Conservation (phyloP, 345 rosid species). For the Viola odorata region DNA sequence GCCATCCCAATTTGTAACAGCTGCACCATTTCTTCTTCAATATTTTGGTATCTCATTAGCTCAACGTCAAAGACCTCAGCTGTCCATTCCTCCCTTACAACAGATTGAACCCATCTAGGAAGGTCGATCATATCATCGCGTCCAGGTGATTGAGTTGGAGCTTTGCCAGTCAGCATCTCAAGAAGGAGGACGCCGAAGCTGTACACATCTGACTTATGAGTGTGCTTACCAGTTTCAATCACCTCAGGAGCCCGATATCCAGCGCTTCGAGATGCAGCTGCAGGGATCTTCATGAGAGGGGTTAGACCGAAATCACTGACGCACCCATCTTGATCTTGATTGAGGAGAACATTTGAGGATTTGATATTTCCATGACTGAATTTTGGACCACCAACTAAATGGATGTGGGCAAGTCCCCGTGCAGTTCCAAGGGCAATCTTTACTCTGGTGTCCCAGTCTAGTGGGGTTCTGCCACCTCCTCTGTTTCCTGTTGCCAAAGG, state of each 20-base stretch:
- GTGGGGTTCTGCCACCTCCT: constrained; percentile 48
- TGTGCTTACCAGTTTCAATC: constrained; percentile 66
- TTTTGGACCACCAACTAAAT: constrained; percentile 61
- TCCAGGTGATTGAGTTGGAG: constrained; percentile 61
- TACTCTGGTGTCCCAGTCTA: constrained; percentile 69
- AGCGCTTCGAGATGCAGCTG: constrained; percentile 48
- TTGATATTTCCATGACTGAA: constrained; percentile 80
- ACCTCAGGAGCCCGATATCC: constrained; percentile 79
- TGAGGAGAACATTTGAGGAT: constrained; percentile 73
- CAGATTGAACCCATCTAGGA: constrained; percentile 88
- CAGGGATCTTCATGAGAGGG: constrained; percentile 58
- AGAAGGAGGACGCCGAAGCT: constrained; percentile 75
- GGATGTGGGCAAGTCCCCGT: constrained; percentile 69
- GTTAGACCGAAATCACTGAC: constrained; percentile 66
- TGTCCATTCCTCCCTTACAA: constrained; percentile 89
- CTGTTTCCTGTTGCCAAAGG: constrained; percentile 43
- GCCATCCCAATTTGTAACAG: constrained; percentile 76
- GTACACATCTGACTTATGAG: constrained; percentile 65
- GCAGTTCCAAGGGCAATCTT: constrained; percentile 64
- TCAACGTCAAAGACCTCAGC: constrained; percentile 83
- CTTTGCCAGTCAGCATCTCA: constrained; percentile 76
- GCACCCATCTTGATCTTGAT: constrained; percentile 46
- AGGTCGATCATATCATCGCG: constrained; percentile 75
- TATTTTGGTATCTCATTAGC: constrained; percentile 67
- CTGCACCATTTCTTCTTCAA: constrained; percentile 84